Conservation (phyloP, 23 red algal species). For the Gracilaria domingensis region DNA sequence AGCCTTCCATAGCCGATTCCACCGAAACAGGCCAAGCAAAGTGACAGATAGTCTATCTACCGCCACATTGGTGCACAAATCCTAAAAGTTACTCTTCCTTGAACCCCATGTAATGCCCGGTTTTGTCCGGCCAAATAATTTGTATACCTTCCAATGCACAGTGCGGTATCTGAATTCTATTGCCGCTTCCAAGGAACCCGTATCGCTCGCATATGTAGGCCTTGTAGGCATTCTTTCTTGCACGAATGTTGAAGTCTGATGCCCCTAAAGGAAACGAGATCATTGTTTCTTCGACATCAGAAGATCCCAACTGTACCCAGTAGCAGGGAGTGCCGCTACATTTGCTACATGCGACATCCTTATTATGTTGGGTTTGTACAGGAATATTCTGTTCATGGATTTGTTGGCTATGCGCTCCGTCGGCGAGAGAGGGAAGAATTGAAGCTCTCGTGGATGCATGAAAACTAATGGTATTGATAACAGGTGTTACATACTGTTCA, state of each 20-base stretch:
- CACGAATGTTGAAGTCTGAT: not conserved
- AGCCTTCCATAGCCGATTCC: too few species aligned
- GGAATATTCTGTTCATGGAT: not conserved
- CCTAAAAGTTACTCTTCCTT: too few species aligned
- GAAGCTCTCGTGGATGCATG: too few species aligned
- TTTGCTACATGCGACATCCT: not conserved
- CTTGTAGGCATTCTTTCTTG: not conserved
- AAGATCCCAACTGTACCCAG: not conserved
- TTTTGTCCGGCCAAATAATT: too few species aligned
- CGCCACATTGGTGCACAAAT: too few species aligned
- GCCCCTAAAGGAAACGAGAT: not conserved
- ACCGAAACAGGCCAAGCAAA: too few species aligned
- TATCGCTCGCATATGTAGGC: not conserved
- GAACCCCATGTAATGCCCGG: too few species aligned
- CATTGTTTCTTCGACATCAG: not conserved
- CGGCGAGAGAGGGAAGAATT: too few species aligned
- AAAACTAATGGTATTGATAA: too few species aligned
- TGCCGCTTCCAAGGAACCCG: not conserved
- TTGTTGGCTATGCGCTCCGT: not conserved
- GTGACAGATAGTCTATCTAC: too few species aligned
- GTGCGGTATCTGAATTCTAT: not conserved
- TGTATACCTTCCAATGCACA: not conserved
- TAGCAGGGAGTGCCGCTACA: not conserved
- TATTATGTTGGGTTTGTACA: not conserved
- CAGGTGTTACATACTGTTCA: too few species aligned